Conservation (phyloP, 2,329 filamentous ascomycete species). For the Ophiocordyceps camponoti-floridani region DNA sequence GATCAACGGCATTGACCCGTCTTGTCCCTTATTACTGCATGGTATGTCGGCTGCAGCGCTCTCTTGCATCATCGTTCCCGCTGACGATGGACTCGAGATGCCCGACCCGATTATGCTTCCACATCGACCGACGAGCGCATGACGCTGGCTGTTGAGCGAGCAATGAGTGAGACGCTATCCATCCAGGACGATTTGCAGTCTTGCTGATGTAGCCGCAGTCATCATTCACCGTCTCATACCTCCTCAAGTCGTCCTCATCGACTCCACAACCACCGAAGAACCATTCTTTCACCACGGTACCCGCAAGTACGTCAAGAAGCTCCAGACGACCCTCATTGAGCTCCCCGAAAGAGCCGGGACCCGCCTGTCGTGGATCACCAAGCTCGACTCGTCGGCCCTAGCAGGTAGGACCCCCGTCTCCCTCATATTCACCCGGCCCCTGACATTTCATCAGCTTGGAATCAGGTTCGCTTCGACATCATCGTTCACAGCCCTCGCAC, state of each 20-base stretch:
- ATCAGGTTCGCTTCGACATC: constrained; percentile 62
- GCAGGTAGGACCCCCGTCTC: constrained; percentile 24
- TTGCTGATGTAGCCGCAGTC: constrained; percentile 19
- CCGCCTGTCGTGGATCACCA: constrained; percentile 58
- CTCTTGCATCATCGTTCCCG: neutral
- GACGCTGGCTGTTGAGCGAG: constrained; percentile 42
- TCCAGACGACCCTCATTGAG: constrained; percentile 51
- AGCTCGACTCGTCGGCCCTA: constrained; percentile 56
- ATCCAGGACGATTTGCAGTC: neutral
- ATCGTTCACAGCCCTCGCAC: constrained; percentile 57
- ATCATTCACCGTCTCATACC: constrained; percentile 51
- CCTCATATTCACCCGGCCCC: constrained; percentile 1
- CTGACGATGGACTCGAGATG: constrained; percentile 32
- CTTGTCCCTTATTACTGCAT: constrained; percentile 47
- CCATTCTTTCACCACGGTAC: constrained; percentile 45
- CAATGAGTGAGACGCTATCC: constrained; percentile 33
- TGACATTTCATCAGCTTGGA: constrained; percentile 42
- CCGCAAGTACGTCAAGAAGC: constrained; percentile 30
- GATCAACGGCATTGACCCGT: constrained; percentile 60
- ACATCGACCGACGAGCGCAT: constrained; percentile 56
- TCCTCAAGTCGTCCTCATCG: constrained; percentile 59
- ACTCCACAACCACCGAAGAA: constrained; percentile 50
- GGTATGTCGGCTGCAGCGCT: constrained; percentile 15
- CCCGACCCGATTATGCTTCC: constrained; percentile 53
- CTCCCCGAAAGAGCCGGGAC: constrained; percentile 47